Evolutionary conservation across 768 basidiomycete species (phyloP).

Genomic region (Galerina marginata): DNA sequence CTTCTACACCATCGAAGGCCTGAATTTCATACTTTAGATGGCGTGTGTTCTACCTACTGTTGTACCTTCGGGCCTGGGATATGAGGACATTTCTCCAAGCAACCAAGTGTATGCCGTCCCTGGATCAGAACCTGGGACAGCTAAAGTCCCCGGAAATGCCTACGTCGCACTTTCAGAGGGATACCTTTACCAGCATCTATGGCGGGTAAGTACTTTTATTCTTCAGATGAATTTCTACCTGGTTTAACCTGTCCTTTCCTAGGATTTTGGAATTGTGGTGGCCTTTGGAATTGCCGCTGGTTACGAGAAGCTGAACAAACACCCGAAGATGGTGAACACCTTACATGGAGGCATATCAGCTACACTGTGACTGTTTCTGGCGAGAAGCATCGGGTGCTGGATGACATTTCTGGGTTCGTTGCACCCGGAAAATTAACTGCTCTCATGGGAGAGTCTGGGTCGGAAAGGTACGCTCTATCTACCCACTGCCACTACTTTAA

Average conservation of each 20-base stretch:
- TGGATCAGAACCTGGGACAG: slow-evolving; percentile 66
- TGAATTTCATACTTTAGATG: slow-evolving; percentile 78
- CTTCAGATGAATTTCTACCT: not conserved
- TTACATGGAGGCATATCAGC: slow-evolving; percentile 78
- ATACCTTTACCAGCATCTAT: slow-evolving; percentile 43
- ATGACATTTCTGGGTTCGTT: slow-evolving; percentile 81
- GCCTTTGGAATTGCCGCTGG: slow-evolving; percentile 67
- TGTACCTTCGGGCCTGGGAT: slow-evolving; percentile 67
- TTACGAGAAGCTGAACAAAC: slow-evolving; percentile 47
- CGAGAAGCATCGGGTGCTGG: slow-evolving; percentile 56
- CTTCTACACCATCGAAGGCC: slow-evolving; percentile 73
- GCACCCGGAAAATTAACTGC: slow-evolving; percentile 83
- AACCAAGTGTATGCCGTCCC: slow-evolving; percentile 82
- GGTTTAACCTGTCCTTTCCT: not conserved
- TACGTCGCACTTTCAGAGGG: slow-evolving; percentile 59
- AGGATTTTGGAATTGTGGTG: slow-evolving; percentile 74
- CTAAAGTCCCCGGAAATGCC: slow-evolving; percentile 61
- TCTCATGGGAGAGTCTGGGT: slow-evolving; percentile 68
- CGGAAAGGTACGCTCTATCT: slow-evolving; percentile 46
- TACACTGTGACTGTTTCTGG: slow-evolving; percentile 67
- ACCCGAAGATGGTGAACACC: slow-evolving; percentile 54
- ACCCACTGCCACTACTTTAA: not conserved
- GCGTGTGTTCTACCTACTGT: slow-evolving; percentile 61
- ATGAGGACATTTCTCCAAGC: slow-evolving; percentile 53
- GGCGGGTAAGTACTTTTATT: slow-evolving; percentile 42